Conservation (phyloP, 1,139 yeast species). For the Candida tetrigidarum region DNA sequence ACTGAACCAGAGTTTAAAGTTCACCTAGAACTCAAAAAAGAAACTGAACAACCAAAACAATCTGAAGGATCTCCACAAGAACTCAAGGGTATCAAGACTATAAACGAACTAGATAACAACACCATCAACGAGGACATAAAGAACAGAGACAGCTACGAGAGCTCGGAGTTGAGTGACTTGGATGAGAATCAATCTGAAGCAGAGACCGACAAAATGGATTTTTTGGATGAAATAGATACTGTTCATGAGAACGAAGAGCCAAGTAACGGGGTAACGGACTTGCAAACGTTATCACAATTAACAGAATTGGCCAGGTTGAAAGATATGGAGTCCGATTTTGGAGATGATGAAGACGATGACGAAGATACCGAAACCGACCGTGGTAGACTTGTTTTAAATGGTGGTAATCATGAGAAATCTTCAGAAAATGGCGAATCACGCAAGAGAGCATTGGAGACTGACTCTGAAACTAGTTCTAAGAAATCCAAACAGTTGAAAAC, state of each 20-base stretch:
- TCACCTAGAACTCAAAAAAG: background rate
- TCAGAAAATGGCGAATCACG: slow-evolving; percentile 9
- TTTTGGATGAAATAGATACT: slow-evolving; percentile 35
- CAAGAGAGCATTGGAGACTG: slow-evolving; percentile 2
- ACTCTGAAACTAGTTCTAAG: slow-evolving; percentile 10
- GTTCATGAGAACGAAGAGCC: slow-evolving; percentile 14
- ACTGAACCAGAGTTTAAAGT: background rate
- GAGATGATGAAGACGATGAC: slow-evolving; percentile 18
- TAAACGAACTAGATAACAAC: slow-evolving; percentile 1
- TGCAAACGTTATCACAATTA: slow-evolving; percentile 42
- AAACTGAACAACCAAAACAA: slow-evolving; percentile 1
- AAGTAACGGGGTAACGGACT: slow-evolving; percentile 32
- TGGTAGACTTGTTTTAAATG: slow-evolving; percentile 5
- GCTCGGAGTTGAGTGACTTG: slow-evolving; percentile 57
- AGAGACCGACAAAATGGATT: slow-evolving; percentile 78
- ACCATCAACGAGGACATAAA: slow-evolving; percentile 4
- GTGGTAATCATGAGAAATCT: slow-evolving; percentile 4
- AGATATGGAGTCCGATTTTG: slow-evolving; percentile 35
- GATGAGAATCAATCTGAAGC: slow-evolving; percentile 76
- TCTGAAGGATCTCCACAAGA: slow-evolving; percentile 2
- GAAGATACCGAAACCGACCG: slow-evolving; percentile 7
- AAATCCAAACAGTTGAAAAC: slow-evolving; percentile 12
- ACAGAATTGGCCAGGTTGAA: slow-evolving; percentile 48
- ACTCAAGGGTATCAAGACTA: slow-evolving; percentile 3
- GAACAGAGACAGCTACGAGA: slow-evolving; percentile 35